Base-by-base conservation (phyloP, 331 rosid genomes). In the Prunus yedoensis region DNA sequence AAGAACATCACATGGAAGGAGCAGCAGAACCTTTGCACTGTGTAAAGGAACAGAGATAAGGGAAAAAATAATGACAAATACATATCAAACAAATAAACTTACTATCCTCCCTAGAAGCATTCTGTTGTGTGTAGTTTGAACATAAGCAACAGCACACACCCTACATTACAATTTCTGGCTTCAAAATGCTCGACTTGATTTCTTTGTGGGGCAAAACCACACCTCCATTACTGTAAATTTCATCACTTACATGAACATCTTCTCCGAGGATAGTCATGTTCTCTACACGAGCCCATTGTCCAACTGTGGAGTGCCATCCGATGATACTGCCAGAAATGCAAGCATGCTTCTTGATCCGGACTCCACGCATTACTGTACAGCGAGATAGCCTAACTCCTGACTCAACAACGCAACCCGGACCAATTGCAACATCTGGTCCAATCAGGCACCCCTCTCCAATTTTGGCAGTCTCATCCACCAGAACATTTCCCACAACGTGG, bases 191-290 rank as follows among this genome's bases (percentile, higher is more conserved):
- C 8, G 97, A 61, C 81, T 91, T 91, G 85, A 91, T 89, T 87
- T 91, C 95, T 75, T 91, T 91, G 89, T 91, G 97, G 21, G 97
- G 97, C 85, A 91, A 82, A 66, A 91, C 95, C 77, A 91, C 97
- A 18, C 97, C 97, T 25, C 97, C 97, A 21, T 91, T 91, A 80
- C 91, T 91, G 87, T 91, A 91, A 77, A 91, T 82, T 71, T 91
- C 97, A 74, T 91, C 97, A 38, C 95, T 78, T 0, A 91, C 95
- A 32, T 91, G 95, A 45, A 91, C 97, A 85, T 91, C 97, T 82
- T 91, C 97, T 63, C 97, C 97, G 0, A 91, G 97, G 70, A 91
- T 91, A 52, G 97, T 91, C 93, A 91, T 89, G 79, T 91, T 91
- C 85, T 91, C 97, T 35, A 91, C 91, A 23, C 97, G 91, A 67